Evolutionary conservation across 495 filamentous ascomycete genomes (phyloP).

Genomic region (Podospora australis): DNA sequence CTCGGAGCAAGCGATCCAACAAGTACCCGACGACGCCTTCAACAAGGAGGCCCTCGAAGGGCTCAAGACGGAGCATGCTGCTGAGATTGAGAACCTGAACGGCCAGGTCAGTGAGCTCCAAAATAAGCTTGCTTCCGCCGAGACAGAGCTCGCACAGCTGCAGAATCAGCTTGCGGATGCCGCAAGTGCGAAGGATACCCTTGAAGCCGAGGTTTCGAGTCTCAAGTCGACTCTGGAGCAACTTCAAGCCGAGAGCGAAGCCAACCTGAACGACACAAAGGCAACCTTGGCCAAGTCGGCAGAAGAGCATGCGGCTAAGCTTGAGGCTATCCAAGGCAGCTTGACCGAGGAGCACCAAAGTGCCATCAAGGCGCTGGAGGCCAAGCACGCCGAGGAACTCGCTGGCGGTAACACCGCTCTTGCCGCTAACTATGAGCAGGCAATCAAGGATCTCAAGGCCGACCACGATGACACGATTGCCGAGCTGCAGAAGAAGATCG

Average conservation of each 20-base stretch:
- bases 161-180: slow-evolving; percentile 32
- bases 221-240: slow-evolving; percentile 38
- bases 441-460: slow-evolving; percentile 34
- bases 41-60: slow-evolving; percentile 36
- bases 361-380: slow-evolving; percentile 33
- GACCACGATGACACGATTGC: slow-evolving; percentile 31
- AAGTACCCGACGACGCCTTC: slow-evolving; percentile 16
- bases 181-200: slow-evolving; percentile 29
- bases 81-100: slow-evolving; percentile 37
- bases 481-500: slow-evolving; percentile 39
- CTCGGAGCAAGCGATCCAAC: slow-evolving; percentile 14
- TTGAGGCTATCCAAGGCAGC: slow-evolving; percentile 34
- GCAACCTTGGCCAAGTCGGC: slow-evolving; percentile 23
- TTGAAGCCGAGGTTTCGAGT: slow-evolving; percentile 33
- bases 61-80: slow-evolving; percentile 41
- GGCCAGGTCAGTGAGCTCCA: slow-evolving; percentile 36
- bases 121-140: slow-evolving; percentile 35
- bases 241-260: slow-evolving; percentile 33
- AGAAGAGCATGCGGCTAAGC: slow-evolving; percentile 35
- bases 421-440: slow-evolving; percentile 30
- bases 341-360: slow-evolving; percentile 37
- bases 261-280: slow-evolving; percentile 31
- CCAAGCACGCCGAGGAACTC: slow-evolving; percentile 35
- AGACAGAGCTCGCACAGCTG: slow-evolving; percentile 32
- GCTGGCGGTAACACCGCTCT: slow-evolving; percentile 27